Conservation (phyloP, 371 early-diverging fungal species). For the Chytridiales sp. region DNA sequence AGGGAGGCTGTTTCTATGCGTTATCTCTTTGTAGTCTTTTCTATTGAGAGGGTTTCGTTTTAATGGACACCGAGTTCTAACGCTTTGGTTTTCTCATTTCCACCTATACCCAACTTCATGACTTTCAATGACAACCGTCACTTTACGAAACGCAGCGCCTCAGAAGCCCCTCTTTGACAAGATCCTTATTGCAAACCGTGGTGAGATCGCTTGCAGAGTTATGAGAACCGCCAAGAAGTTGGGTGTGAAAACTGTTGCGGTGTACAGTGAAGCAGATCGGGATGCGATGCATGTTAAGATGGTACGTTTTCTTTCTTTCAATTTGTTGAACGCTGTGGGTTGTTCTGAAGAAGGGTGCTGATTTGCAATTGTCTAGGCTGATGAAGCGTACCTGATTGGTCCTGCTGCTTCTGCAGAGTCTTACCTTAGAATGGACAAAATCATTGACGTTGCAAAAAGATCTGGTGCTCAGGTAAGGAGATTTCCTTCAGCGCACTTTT, state of each 20-base stretch:
- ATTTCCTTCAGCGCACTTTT: too few relatives aligned
- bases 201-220: conserved; percentile 94
- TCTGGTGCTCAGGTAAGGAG: conserved; percentile 73
- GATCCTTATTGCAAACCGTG: conserved; percentile 94
- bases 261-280: conserved; percentile 90
- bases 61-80: too few relatives aligned
- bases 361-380: conserved; percentile 71
- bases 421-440: conserved; percentile 80
- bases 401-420: conserved; percentile 81
- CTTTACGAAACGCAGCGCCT: neutral
- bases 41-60: too few relatives aligned
- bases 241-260: conserved; percentile 86
- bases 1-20: too few relatives aligned
- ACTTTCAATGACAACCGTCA: neutral
- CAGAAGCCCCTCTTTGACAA: conserved; percentile 71
- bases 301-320: conserved; percentile 35
- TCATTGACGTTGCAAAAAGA: conserved; percentile 74
- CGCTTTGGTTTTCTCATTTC: too few relatives aligned
- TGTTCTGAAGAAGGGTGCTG: neutral
- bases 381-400: conserved; percentile 91
- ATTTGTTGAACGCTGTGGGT: neutral
- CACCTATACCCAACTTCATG: neutral
- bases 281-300: conserved; percentile 77
- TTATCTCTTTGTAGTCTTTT: too few relatives aligned
- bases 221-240: conserved; percentile 56